These are phyloP conservation scores for Cladosporium cucumerinum DNA, from an alignment of 2,329 filamentous ascomycete genomes.

Conservation along the genomic window DNA sequence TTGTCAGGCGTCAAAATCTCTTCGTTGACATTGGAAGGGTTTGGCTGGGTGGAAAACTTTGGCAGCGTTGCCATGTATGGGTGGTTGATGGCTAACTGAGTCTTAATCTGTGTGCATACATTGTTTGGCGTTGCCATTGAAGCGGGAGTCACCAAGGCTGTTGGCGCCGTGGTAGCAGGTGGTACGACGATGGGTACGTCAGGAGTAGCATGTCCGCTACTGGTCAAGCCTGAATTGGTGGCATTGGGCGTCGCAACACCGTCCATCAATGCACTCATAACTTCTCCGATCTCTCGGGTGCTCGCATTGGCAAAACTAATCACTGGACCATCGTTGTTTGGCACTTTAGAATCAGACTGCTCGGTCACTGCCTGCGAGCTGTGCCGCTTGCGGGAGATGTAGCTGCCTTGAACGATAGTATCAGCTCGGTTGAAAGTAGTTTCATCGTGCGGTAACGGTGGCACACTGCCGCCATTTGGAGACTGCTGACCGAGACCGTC, in stretches of 20 bases:
- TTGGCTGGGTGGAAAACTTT: neutral
- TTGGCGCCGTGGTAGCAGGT: neutral
- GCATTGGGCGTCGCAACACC: neutral
- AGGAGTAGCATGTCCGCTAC: neutral
- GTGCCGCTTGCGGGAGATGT: neutral
- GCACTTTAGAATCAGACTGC: neutral
- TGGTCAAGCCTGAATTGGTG: neutral
- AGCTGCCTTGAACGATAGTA: neutral
- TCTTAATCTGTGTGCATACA: neutral
- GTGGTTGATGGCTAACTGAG: neutral
- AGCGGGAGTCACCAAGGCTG: neutral
- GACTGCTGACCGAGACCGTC: neutral
- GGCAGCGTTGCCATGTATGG: neutral
- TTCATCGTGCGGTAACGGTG: neutral
- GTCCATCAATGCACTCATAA: neutral
- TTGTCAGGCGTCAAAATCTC: neutral
- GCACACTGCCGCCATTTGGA: neutral
- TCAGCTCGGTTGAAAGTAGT: neutral
- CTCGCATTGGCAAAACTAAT: neutral
- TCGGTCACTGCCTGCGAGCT: neutral
- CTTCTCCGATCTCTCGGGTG: neutral
- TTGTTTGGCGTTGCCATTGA: neutral
- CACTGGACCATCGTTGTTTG: neutral
- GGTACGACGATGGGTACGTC: neutral
- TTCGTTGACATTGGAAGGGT: neutral